Percentiles rank a stretch among this genome's conserved stretches.
phyloP scores from a whole-genome alignment of 257 asterid genomes.

The Petunia secreta region DNA sequence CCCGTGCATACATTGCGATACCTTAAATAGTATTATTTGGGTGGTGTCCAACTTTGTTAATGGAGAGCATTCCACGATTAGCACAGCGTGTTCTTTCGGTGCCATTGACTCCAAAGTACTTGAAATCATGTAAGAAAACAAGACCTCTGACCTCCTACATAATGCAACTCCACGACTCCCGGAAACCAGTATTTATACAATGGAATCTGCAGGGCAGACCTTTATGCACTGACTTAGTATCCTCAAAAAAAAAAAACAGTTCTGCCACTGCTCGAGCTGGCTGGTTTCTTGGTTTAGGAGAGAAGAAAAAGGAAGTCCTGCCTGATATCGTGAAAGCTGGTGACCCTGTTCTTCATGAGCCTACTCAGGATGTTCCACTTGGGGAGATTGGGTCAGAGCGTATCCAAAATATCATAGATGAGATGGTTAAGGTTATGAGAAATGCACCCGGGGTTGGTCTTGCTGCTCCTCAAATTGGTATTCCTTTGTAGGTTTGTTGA shows the following conservation, averaged over 20 bases:
- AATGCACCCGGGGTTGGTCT: slow-evolving; percentile 96
- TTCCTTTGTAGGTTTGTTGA: slow-evolving; percentile 70
- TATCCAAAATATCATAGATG: slow-evolving; percentile 79
- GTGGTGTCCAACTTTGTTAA: slow-evolving; percentile 25
- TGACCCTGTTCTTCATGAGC: slow-evolving; percentile 96
- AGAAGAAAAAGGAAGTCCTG: slow-evolving; percentile 46
- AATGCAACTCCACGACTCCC: neutral
- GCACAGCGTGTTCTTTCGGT: slow-evolving; percentile 44
- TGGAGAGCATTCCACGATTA: slow-evolving; percentile 63
- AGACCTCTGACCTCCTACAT: slow-evolving; percentile 42
- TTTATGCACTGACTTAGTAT: neutral
- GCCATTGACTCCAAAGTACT: slow-evolving; percentile 39
- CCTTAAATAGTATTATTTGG: neutral
- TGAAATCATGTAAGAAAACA: slow-evolving; percentile 34
- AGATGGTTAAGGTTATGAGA: slow-evolving; percentile 82
- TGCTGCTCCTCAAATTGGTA: slow-evolving; percentile 97
- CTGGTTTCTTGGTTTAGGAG: slow-evolving; percentile 72
- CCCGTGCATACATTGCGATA: neutral
- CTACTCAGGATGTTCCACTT: slow-evolving; percentile 60
- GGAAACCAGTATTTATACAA: slow-evolving; percentile 26
- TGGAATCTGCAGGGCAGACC: slow-evolving; percentile 35
- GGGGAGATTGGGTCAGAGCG: slow-evolving; percentile 81
- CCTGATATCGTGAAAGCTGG: slow-evolving; percentile 93
- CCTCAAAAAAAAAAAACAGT: slow-evolving; percentile 40
- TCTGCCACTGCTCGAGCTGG: slow-evolving; percentile 58